A percentile compares a stretch with the other conserved stretches of the same genome.
Conservation (phyloP, 2,329 filamentous ascomycete species). For the Dactylonectria macrodidyma region DNA sequence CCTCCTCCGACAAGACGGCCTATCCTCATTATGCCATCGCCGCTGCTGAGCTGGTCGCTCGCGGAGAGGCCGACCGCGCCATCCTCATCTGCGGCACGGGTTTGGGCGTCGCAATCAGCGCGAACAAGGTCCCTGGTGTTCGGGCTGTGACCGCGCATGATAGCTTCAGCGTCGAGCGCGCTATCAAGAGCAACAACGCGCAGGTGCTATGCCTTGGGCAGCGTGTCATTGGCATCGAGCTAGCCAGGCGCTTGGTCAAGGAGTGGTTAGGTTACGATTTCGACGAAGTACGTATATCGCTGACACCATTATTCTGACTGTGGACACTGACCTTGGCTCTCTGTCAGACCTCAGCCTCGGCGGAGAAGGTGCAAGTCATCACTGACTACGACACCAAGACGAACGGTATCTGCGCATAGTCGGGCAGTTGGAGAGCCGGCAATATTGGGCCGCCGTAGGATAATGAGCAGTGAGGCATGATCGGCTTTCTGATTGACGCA, state of each 20-base stretch:
- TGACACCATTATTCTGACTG: neutral
- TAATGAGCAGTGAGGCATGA: neutral
- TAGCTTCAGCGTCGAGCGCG: conserved; percentile 85
- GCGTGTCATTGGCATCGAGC: conserved; percentile 84
- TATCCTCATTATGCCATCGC: conserved; percentile 85
- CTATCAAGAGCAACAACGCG: conserved; percentile 86
- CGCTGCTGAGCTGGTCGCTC: conserved; percentile 74
- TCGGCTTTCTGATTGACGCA: neutral
- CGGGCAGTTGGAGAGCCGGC: neutral
- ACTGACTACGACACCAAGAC: conserved; percentile 24
- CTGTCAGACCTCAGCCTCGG: conserved; percentile 24
- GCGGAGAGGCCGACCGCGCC: conserved; percentile 80
- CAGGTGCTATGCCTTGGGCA: conserved; percentile 91
- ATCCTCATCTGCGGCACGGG: conserved; percentile 89
- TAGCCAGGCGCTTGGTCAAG: conserved; percentile 81
- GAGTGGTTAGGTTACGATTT: conserved; percentile 89
- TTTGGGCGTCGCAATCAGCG: conserved; percentile 87
- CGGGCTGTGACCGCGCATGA: conserved; percentile 90
- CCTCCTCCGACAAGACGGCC: conserved; percentile 79
- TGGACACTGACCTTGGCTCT: conserved; percentile 6
- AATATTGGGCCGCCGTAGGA: neutral
- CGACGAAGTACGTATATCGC: conserved; percentile 69
- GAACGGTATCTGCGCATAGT: conserved; percentile 8
- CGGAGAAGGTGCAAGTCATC: conserved; percentile 27
- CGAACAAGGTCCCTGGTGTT: conserved; percentile 88